These are phyloP conservation scores for Vitis labrusca DNA, from an alignment of 164 flowering plant genomes.

Conservation along the genomic window DNA sequence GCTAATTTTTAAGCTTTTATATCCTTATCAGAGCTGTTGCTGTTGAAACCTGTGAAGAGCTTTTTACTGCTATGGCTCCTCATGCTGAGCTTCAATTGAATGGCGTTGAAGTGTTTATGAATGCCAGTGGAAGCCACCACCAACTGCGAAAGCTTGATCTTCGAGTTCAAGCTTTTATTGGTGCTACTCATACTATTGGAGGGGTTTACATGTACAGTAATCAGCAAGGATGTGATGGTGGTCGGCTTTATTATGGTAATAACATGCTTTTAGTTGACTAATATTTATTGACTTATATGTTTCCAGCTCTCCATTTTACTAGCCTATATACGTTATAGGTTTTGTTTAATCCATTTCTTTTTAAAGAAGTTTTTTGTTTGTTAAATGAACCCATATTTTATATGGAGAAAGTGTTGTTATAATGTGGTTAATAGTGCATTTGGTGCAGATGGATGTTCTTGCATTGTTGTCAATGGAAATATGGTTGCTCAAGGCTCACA, in stretches of 20 bases:
- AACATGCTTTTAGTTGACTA: slow-evolving; percentile 7
- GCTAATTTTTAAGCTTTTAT: neutral
- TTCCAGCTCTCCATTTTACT: too few relatives aligned
- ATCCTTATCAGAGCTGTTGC: slow-evolving; percentile 72
- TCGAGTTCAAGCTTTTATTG: slow-evolving; percentile 75
- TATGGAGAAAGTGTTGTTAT: neutral
- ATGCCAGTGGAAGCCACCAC: slow-evolving; percentile 98
- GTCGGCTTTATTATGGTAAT: slow-evolving; percentile 91
- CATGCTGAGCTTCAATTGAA: slow-evolving; percentile 88
- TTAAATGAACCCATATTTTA: neutral
- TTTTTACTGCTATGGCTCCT: slow-evolving; percentile 76
- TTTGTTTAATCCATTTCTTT: too few relatives aligned
- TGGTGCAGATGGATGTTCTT: slow-evolving; percentile 85
- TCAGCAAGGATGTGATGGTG: slow-evolving; percentile 98
- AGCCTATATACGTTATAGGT: too few relatives aligned
- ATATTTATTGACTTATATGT: neutral
- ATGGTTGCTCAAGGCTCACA: slow-evolving; percentile 95
- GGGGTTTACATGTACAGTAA: slow-evolving; percentile 98
- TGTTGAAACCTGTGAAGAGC: slow-evolving; percentile 93
- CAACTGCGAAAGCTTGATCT: slow-evolving; percentile 90
- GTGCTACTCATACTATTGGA: slow-evolving; percentile 84
- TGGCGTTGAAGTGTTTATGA: slow-evolving; percentile 94
- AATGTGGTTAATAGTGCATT: slow-evolving; percentile 4
- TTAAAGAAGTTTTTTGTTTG: slow-evolving; percentile 1
- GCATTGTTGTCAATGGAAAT: slow-evolving; percentile 86